Evolutionary conservation across 345 rosid species (phyloP).

Genomic region (Crucihimalaya himalaica): DNA sequence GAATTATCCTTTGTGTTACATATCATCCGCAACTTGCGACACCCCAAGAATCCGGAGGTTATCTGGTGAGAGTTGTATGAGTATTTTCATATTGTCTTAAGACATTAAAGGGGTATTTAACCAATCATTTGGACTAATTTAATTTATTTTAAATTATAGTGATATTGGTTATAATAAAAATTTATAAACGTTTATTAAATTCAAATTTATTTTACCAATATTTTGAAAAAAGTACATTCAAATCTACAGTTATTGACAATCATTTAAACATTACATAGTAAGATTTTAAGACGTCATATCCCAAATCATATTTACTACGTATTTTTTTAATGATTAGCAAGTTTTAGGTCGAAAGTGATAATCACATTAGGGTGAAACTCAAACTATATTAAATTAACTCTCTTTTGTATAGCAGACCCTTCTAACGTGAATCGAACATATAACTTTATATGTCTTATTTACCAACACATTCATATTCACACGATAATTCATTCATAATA

Average conservation of each 20-base stretch:
- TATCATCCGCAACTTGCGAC: slow-evolving; percentile 13
- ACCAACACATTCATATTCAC: neutral
- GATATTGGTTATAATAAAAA: neutral
- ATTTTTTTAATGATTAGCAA: no score
- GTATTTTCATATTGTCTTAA: neutral
- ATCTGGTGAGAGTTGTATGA: neutral
- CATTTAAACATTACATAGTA: neutral
- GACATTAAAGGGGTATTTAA: neutral
- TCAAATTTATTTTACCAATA: neutral
- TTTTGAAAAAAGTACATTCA: neutral
- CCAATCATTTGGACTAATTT: neutral
- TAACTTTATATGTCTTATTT: no score
- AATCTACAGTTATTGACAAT: neutral
- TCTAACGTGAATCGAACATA: no score
- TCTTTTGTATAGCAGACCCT: no score
- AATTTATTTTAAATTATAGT: no score
- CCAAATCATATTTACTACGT: neutral
- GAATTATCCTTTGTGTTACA: slow-evolving; percentile 1
- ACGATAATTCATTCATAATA: neutral
- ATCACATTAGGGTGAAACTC: no score
- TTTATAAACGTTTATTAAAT: neutral
- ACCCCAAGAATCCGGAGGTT: neutral
- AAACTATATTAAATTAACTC: no score
- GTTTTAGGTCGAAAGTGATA: no score
- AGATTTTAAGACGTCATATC: neutral